Conservation (phyloP, 2,329 filamentous ascomycete genomes). For the Trichoderma pleuroti region DNA sequence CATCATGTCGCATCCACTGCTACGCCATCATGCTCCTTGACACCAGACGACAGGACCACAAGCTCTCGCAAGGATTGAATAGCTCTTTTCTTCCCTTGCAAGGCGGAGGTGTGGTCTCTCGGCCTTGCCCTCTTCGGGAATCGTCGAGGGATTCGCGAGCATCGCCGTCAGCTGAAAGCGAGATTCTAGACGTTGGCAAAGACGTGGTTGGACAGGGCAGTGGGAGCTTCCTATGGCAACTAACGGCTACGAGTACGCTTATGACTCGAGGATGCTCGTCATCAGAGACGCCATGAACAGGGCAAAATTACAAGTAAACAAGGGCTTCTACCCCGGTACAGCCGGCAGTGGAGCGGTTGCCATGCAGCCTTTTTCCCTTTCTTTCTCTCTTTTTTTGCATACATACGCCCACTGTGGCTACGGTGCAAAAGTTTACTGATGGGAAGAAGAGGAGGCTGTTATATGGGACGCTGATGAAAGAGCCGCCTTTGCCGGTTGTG, state of each 20-base stretch:
- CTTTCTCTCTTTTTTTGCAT: neutral
- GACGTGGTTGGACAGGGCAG: neutral
- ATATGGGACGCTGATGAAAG: neutral
- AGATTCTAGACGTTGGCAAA: neutral
- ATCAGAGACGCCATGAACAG: neutral
- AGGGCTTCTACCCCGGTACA: neutral
- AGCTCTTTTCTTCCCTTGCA: conserved; percentile 6
- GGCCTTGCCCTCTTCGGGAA: conserved; percentile 14
- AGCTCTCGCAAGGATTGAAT: neutral
- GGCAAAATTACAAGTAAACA: conserved; percentile 1
- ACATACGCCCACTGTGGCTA: neutral
- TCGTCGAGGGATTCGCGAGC: conserved; percentile 2
- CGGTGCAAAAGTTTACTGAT: neutral
- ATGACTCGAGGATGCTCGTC: neutral
- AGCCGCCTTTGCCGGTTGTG: neutral
- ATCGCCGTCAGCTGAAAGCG: conserved; percentile 14
- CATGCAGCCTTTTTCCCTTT: neutral
- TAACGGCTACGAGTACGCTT: neutral
- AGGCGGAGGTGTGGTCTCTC: conserved; percentile 5
- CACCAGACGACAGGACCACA: conserved; percentile 24
- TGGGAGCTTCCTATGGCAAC: neutral
- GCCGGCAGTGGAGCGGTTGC: neutral
- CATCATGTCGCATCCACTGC: conserved; percentile 30
- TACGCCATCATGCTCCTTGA: conserved; percentile 11
- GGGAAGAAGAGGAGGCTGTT: neutral